A percentile compares a stretch with the other conserved stretches of the same genome.
These are phyloP conservation scores for Mollisia scopiformis DNA, from an alignment of 2,329 filamentous ascomycete genomes.

Conservation along the genomic window DNA sequence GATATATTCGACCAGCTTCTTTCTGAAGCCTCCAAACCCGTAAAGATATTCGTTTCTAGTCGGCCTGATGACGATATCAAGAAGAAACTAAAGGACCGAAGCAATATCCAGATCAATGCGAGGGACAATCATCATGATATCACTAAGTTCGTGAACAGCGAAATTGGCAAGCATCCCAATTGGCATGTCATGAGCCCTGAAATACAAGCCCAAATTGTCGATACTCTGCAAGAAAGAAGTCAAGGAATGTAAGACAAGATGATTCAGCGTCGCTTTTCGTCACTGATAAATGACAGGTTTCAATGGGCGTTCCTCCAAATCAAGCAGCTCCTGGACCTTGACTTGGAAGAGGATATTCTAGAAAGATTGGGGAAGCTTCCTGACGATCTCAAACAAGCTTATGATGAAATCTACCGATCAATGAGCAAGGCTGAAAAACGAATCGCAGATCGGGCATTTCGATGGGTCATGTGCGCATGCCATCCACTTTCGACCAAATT, in stretches of 20 bases:
- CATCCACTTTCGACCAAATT: constrained; percentile 15
- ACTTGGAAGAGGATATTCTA: constrained; percentile 26
- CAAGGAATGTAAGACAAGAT: constrained; percentile 35
- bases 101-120: constrained; percentile 32
- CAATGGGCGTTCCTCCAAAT: constrained; percentile 39
- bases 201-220: constrained; percentile 28
- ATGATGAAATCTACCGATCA: constrained; percentile 35
- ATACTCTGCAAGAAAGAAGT: constrained; percentile 27
- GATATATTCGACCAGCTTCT: constrained; percentile 32
- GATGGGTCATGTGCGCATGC: constrained; percentile 32
- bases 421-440: constrained; percentile 21
- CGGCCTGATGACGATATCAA: constrained; percentile 36
- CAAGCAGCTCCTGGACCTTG: constrained; percentile 29
- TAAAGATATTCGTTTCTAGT: constrained; percentile 41
- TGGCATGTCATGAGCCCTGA: constrained; percentile 21
- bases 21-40: constrained; percentile 23
- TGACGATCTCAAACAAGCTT: constrained; percentile 30
- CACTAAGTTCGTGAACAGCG: constrained; percentile 28
- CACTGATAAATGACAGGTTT: constrained; percentile 32
- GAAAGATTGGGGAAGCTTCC: constrained; percentile 37
- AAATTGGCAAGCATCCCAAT: constrained; percentile 25
- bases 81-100: constrained; percentile 18
- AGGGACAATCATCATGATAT: constrained; percentile 38
- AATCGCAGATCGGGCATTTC: constrained; percentile 28
- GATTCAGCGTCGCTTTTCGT: not conserved